A percentile compares a stretch with the other conserved stretches of the same genome.
Evolutionary conservation across 1,284 basidiomycete genomes (phyloP).

Genomic region (Rhodofomes roseus): DNA sequence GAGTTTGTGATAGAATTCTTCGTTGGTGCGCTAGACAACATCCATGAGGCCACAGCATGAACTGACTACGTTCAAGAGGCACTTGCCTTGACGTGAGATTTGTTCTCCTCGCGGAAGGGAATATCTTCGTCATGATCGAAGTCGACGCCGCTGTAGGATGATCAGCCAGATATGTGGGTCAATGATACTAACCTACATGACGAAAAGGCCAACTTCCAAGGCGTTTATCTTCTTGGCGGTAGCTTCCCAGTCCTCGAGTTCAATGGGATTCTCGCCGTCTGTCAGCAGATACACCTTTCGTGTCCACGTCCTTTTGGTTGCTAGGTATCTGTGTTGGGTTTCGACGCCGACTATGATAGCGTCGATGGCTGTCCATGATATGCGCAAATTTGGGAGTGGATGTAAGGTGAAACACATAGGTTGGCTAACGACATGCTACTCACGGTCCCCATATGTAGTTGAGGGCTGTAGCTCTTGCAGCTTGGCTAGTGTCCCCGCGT

Average conservation of each 20-base stretch:
- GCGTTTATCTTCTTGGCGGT: constrained; percentile 68
- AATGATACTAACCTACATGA: constrained; percentile 50
- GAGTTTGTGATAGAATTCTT: constrained; percentile 70
- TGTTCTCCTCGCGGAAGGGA: constrained; percentile 62
- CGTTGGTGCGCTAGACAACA: constrained; percentile 61
- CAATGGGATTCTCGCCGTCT: constrained; percentile 72
- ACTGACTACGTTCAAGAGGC: not conserved
- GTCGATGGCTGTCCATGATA: constrained; percentile 63
- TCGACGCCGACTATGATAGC: constrained; percentile 85
- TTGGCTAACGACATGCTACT: constrained; percentile 26
- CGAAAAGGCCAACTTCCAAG: constrained; percentile 53
- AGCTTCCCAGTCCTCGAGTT: constrained; percentile 69
- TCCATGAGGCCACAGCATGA: not conserved
- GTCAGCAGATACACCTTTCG: constrained; percentile 79
- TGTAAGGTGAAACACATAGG: not conserved
- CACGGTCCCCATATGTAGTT: constrained; percentile 63
- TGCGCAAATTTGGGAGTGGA: not conserved
- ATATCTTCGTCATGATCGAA: constrained; percentile 79
- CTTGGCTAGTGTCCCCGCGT: constrained; percentile 70
- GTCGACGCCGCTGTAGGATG: constrained; percentile 65
- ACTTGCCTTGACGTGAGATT: constrained; percentile 65
- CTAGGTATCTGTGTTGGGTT: constrained; percentile 62
- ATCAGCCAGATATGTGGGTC: not conserved
- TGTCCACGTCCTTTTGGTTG: constrained; percentile 73
- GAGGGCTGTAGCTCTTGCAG: constrained; percentile 65